These are phyloP conservation scores for Annulohypoxylon maeteangense DNA, from an alignment of 495 filamentous ascomycete genomes.

Conservation along the genomic window DNA sequence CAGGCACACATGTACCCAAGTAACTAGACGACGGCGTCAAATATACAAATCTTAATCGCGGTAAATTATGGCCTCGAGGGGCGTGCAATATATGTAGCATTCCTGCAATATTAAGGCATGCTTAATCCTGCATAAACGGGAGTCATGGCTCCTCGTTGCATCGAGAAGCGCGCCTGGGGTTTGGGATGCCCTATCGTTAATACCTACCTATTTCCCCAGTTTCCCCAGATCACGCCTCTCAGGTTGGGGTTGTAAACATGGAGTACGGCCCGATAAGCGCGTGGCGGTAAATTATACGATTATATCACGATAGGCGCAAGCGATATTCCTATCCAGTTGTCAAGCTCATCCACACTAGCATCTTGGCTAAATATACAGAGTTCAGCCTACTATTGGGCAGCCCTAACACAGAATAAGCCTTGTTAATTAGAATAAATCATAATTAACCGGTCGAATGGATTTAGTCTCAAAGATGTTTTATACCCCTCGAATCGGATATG, in stretches of 20 bases:
- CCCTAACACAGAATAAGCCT: constrained; percentile 11
- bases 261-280: constrained; percentile 38
- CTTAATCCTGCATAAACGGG: constrained; percentile 1
- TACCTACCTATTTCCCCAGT: constrained; percentile 19
- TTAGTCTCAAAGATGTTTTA: not conserved
- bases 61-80: not conserved
- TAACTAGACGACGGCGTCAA: constrained; percentile 13
- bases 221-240: constrained; percentile 6
- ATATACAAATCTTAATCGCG: constrained; percentile 3
- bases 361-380: constrained; percentile 21
- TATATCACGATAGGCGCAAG: constrained; percentile 11
- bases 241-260: constrained; percentile 2
- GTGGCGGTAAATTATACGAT: constrained; percentile 18
- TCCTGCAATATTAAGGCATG: not conserved
- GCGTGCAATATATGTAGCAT: not conserved
- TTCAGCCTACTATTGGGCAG: constrained; percentile 30
- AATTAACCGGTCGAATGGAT: constrained; percentile 33
- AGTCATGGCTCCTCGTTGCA: not conserved
- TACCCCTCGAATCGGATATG: constrained; percentile 4
- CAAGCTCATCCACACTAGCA: not conserved
- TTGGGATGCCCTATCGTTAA: constrained; percentile 8
- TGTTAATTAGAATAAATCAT: constrained; percentile 3
- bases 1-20: not conserved
- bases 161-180: constrained; percentile 18
- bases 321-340: not conserved